Conservation (phyloP, 805 yeast species). For the Saccharomyces paradoxus region DNA sequence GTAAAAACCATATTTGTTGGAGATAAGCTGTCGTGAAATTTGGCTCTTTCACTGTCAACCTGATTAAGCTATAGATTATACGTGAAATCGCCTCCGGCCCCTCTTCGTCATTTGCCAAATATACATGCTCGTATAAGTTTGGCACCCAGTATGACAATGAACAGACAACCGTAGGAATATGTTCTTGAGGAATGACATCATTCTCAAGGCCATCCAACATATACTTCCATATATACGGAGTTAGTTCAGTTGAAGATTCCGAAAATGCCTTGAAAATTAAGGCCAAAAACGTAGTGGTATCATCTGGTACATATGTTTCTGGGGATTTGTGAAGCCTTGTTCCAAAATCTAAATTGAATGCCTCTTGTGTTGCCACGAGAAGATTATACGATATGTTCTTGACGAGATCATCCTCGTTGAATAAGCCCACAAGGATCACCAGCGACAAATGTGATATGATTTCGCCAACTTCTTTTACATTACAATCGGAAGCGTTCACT, state of each 20-base stretch:
- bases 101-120: slow-evolving; percentile 39
- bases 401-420: slow-evolving; percentile 48
- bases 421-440: slow-evolving; percentile 56
- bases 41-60: slow-evolving; percentile 42
- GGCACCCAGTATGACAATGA: slow-evolving; percentile 60
- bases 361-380: slow-evolving; percentile 47
- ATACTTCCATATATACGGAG: slow-evolving; percentile 42
- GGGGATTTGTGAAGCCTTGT: slow-evolving; percentile 44
- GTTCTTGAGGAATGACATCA: slow-evolving; percentile 8
- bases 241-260: slow-evolving; percentile 42
- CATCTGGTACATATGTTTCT: slow-evolving; percentile 58
- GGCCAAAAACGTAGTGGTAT: slow-evolving; percentile 52
- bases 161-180: slow-evolving; percentile 13
- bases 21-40: slow-evolving; percentile 44
- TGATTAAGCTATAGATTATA: slow-evolving; percentile 52
- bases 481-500: slow-evolving; percentile 3
- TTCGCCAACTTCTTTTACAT: slow-evolving; percentile 22
- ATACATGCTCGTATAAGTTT: slow-evolving; percentile 51
- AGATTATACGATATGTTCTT: slow-evolving; percentile 55
- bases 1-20: slow-evolving; percentile 56
- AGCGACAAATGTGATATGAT: slow-evolving; percentile 55
- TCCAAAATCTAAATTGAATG: slow-evolving; percentile 52
- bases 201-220: slow-evolving; percentile 18
- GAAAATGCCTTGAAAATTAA: slow-evolving; percentile 49
- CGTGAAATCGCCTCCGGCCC: slow-evolving; percentile 54